These are phyloP conservation scores for Talaromyces rugulosus DNA, from an alignment of 2,329 filamentous ascomycete genomes.

Conservation along the genomic window DNA sequence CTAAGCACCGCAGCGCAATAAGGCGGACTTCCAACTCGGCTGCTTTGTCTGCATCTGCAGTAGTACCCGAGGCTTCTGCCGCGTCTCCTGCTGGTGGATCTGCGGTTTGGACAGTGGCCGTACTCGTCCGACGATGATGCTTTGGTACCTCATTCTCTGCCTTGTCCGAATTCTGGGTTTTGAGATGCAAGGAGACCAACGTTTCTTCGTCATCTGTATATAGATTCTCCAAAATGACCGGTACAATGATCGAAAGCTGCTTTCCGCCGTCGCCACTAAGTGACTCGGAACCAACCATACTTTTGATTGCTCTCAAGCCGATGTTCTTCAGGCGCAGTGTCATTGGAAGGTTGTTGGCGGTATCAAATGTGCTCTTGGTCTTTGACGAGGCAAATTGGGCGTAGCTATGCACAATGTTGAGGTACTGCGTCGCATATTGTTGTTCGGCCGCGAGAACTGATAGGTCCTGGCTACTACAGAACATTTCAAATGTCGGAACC, in stretches of 20 bases:
- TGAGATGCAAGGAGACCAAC: conserved; percentile 63
- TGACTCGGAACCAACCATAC: conserved; percentile 73
- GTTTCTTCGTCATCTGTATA: conserved; percentile 62
- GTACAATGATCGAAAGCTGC: conserved; percentile 74
- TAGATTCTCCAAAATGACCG: conserved; percentile 81
- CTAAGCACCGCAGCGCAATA: conserved; percentile 78
- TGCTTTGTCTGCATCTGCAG: conserved; percentile 80
- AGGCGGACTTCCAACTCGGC: conserved; percentile 86
- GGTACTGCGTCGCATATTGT: conserved; percentile 75
- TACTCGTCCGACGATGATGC: conserved; percentile 68
- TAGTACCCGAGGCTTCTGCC: conserved; percentile 65
- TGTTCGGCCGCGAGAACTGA: conserved; percentile 82
- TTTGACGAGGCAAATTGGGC: conserved; percentile 71
- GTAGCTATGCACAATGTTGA: conserved; percentile 75
- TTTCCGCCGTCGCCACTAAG: conserved; percentile 70
- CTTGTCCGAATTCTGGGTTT: conserved; percentile 65
- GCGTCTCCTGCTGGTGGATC: conserved; percentile 67
- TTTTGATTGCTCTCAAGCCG: conserved; percentile 73
- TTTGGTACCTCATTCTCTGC: conserved; percentile 52
- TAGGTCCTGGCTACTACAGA: conserved; percentile 84
- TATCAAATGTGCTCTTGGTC: conserved; percentile 27
- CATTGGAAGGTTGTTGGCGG: conserved; percentile 62
- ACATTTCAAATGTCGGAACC: conserved; percentile 77
- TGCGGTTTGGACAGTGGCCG: conserved; percentile 69
- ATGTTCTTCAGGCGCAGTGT: conserved; percentile 72